Base-by-base conservation (phyloP, 2,329 filamentous ascomycete species). In the Tolypocladium pustulatum region DNA sequence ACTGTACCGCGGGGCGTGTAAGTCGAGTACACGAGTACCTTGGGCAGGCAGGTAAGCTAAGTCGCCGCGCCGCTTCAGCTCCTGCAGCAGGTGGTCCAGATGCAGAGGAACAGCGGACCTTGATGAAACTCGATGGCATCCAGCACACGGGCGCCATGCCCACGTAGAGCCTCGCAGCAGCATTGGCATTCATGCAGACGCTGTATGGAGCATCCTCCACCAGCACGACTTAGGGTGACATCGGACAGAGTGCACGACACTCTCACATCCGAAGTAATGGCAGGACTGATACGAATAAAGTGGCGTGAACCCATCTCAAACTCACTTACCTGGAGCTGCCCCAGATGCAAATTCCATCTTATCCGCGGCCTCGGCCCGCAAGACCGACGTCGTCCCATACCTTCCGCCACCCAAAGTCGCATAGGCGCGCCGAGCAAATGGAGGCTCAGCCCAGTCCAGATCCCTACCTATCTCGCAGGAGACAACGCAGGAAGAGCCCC, bases 1-100 rank as follows among this genome's bases (percentile, higher is more conserved):
- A 17, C 27, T 10, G 8, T n/a, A 32, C 13, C 15, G 46, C 7
- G 46, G 46, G 46, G 46, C 46, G 46, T 51, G 46, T 51, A 51
- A 51, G 46, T 51, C 46, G 46, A 51, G 41, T 9, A 46, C 25
- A 20, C n/a, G 15, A 7, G 7, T 38, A 4, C 37, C 9, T 17
- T n/a, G n/a, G n/a, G n/a, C n/a, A n/a, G 38, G 41, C 22, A 15
- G 22, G 22, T 46, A 15, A 46, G n/a, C 9, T 46, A 46, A 32
- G 37, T 60, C 40, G 30, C 56, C 52, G 52, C 56, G 46, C 56
- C 37, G 59, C 56, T 56, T 58, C 59, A 56, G 56, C 56, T 58
- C 43, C 53, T 60, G 56, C 53, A 54, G 40, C 41, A 32, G 22
- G 15, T 22, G 36, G 13, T 13, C 32, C 55, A 7, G 8, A 7